Evolutionary conservation across 2,329 filamentous ascomycete species (phyloP), one percentile per base, ranked within the genome.

Genomic region (Colletotrichum musae): DNA sequence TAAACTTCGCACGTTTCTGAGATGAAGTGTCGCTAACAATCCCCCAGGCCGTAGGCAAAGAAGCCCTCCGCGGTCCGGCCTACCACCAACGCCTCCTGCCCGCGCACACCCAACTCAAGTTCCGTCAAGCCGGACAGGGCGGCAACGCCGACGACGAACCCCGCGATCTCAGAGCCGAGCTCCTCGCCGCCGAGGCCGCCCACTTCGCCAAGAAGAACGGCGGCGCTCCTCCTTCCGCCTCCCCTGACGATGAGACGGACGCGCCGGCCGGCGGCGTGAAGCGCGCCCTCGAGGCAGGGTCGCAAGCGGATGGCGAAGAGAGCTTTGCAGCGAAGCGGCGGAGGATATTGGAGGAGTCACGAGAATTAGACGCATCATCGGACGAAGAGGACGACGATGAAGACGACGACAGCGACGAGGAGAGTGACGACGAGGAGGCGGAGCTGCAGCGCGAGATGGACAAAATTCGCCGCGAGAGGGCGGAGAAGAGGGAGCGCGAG

Each of bases 21-120:
- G 51, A 59, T 13, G 12, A 48, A 28, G 47, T 54, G 16, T 62
- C 57, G 26, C 77, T 80, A 75, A 82, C 71, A 48, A 72, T 24
- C 16, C 3, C 71, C 64, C 72, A 94, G 93, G 95, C 95, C 50
- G 91, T 92, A 79, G 96, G 96, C 79, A 98, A 98, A 86, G 96
- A 99, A 82, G 94, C 95, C 76, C 92, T 94, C 70, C 92, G 94
- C 76, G 96, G 96, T 56, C 93, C 94, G 58, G 95, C 94, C 75
- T 98, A 98, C 85, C 96, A 99, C 80, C 95, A 98, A 82, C 93
- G 96, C 75, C 92, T 98, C 16, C 91, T 98, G 15, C 95, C 96
- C 41, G 96, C 96, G 39, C 93, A 99, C 81, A 98, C 94, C 13
- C 91, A 94, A 72, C 91, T 99, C 78, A 99, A 99, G 84, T 93